Conservation (phyloP, 2,329 filamentous ascomycete genomes). For the Fusarium pininemorale region DNA sequence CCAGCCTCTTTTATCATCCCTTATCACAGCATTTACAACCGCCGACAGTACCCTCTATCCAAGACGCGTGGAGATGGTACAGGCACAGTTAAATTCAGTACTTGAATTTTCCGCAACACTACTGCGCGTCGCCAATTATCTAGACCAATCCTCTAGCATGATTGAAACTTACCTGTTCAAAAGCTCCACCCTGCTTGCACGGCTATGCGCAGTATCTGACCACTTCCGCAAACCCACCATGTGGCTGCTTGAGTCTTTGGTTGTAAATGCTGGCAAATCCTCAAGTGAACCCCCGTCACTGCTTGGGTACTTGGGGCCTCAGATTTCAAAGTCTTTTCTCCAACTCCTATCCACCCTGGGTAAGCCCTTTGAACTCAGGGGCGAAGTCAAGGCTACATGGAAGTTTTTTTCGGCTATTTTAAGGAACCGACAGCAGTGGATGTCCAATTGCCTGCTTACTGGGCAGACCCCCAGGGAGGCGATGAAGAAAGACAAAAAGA, state of each 20-base stretch:
- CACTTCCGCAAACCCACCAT: conserved; percentile 72
- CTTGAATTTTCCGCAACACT: conserved; percentile 74
- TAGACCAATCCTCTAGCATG: conserved; percentile 69
- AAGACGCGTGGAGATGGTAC: conserved; percentile 63
- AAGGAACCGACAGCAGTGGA: conserved; percentile 92
- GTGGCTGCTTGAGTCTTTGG: conserved; percentile 75
- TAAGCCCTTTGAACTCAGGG: conserved; percentile 73
- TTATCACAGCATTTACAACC: conserved; percentile 60
- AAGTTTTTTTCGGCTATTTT: conserved; percentile 86
- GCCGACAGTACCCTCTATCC: conserved; percentile 71
- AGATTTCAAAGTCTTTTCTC: conserved; percentile 85
- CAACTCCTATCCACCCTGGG: conserved; percentile 80
- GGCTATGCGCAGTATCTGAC: conserved; percentile 77
- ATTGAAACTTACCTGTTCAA: conserved; percentile 85
- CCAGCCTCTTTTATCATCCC: conserved; percentile 77
- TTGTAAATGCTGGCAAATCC: conserved; percentile 73
- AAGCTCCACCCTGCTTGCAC: conserved; percentile 77
- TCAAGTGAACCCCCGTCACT: conserved; percentile 87
- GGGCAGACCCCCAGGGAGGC: conserved; percentile 84
- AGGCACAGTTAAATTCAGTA: conserved; percentile 70
- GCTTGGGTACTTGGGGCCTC: conserved; percentile 86
- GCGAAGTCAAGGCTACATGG: conserved; percentile 79
- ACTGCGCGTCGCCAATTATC: conserved; percentile 73
- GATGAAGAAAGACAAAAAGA: conserved; percentile 65
- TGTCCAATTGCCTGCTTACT: conserved; percentile 91